These are phyloP conservation scores for Rhododendron kiyosumense DNA, from an alignment of 148 eudicot genomes.

Conservation along the genomic window DNA sequence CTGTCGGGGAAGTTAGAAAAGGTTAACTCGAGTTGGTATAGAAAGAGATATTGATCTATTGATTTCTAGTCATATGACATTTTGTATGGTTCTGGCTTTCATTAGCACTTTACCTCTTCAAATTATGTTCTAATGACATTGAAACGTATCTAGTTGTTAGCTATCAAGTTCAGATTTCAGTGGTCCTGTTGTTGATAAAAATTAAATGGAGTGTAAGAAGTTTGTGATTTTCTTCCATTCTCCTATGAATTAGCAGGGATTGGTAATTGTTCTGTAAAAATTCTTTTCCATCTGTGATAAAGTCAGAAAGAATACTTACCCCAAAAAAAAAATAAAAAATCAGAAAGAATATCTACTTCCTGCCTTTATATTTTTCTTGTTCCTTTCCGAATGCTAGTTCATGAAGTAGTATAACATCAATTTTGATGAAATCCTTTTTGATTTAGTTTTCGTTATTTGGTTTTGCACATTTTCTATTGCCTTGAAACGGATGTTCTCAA, in stretches of 20 bases:
- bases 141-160: neutral
- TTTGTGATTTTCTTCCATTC: neutral
- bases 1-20: neutral
- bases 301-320: neutral
- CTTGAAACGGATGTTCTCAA: neutral
- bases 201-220: neutral
- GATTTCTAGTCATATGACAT: neutral
- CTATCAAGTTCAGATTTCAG: neutral
- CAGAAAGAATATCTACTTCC: neutral
- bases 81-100: neutral
- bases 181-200: neutral
- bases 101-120: neutral
- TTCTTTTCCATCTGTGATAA: neutral
- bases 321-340: no score
- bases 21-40: neutral
- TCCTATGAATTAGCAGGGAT: neutral
- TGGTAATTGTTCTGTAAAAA: neutral
- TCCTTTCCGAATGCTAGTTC: neutral
- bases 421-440: neutral
- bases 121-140: neutral
- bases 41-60: neutral
- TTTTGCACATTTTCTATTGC: neutral
- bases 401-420: neutral
- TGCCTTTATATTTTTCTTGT: neutral
- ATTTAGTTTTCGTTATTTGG: neutral